Conservation (phyloP, 352 stramenopile genomes). For the Phytophthora syringae region DNA sequence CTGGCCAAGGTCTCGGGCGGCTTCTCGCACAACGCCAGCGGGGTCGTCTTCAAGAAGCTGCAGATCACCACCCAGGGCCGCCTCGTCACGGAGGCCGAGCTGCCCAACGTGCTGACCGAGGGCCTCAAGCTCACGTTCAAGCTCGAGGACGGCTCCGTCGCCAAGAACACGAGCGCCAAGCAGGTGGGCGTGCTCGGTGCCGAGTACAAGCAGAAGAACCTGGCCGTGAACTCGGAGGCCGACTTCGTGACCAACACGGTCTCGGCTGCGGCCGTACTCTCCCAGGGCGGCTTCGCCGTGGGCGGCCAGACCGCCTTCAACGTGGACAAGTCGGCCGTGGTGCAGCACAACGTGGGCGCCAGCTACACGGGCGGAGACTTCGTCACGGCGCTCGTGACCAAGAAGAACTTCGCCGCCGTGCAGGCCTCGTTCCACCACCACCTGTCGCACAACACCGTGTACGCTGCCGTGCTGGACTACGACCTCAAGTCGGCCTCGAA, state of each 20-base stretch:
- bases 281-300: slow-evolving; percentile 70
- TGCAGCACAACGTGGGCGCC: slow-evolving; percentile 80
- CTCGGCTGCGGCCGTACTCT: slow-evolving; percentile 57
- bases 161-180: slow-evolving; percentile 76
- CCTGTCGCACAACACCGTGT: slow-evolving; percentile 75
- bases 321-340: slow-evolving; percentile 80
- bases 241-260: slow-evolving; percentile 82
- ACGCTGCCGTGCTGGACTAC: slow-evolving; percentile 83
- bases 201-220: slow-evolving; percentile 82
- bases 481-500: slow-evolving; percentile 86
- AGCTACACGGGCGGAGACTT: slow-evolving; percentile 78
- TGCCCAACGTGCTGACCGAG: slow-evolving; percentile 78
- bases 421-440: slow-evolving; percentile 87
- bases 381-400: slow-evolving; percentile 72
- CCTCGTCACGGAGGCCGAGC: slow-evolving; percentile 79
- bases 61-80: slow-evolving; percentile 84
- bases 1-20: slow-evolving; percentile 80
- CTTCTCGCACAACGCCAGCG: slow-evolving; percentile 73
- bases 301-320: slow-evolving; percentile 81
- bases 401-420: slow-evolving; percentile 85
- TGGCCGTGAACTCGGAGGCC: slow-evolving; percentile 75
- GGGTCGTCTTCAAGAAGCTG: slow-evolving; percentile 87
- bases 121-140: slow-evolving; percentile 87
- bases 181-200: slow-evolving; percentile 76
- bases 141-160: slow-evolving; percentile 80